A percentile compares a stretch with the other conserved stretches of the same genome.
Evolutionary conservation across 2,329 filamentous ascomycete genomes (phyloP).

Genomic region (Cytospora piceae): DNA sequence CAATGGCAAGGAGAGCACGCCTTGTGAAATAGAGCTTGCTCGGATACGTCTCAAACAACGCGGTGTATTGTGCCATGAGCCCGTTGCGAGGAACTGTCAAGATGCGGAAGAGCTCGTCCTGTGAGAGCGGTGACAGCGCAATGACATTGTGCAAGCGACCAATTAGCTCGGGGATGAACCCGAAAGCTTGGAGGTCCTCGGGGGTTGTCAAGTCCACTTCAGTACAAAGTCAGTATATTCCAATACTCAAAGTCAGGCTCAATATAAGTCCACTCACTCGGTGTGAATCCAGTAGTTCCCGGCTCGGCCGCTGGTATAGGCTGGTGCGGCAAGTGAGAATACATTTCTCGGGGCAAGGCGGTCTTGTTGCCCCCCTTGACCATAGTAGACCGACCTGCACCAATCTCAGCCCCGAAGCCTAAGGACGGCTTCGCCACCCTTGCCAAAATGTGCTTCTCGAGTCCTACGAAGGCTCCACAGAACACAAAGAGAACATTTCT

Average conservation of each 20-base stretch:
- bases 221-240: conserved; percentile 8
- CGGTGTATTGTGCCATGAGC: conserved; percentile 84
- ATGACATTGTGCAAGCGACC: conserved; percentile 92
- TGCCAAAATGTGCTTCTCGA: conserved; percentile 85
- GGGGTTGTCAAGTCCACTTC: conserved; percentile 73
- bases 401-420: conserved; percentile 85
- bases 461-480: conserved; percentile 90
- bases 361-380: conserved; percentile 52
- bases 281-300: conserved; percentile 50
- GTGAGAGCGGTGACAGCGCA: conserved; percentile 75
- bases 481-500: conserved; percentile 98
- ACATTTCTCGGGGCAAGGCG: conserved; percentile 67
- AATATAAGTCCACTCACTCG: conserved; percentile 31
- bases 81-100: conserved; percentile 91
- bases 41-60: conserved; percentile 80
- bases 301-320: conserved; percentile 39
- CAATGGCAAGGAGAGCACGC: conserved; percentile 79
- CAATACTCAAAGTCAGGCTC: background rate
- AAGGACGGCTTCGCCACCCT: conserved; percentile 86
- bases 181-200: conserved; percentile 78
- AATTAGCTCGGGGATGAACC: conserved; percentile 93
- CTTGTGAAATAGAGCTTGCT: conserved; percentile 84
- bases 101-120: conserved; percentile 75
- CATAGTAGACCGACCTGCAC: conserved; percentile 48
- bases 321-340: conserved; percentile 61